Base-by-base conservation (phyloP, 768 basidiomycete species). In the Atractiella rhizophila region DNA sequence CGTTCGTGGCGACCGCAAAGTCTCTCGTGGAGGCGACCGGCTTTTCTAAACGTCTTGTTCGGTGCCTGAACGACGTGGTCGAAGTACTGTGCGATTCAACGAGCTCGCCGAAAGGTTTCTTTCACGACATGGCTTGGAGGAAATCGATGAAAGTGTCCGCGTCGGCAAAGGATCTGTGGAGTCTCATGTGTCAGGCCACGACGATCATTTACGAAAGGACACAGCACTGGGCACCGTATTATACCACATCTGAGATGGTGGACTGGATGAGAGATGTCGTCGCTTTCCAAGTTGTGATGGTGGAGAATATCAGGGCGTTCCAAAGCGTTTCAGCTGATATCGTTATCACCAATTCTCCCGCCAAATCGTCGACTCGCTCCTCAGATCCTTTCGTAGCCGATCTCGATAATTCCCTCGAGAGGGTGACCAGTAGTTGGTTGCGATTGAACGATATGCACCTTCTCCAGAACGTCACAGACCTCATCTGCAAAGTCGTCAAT, bases 191-290 rank as follows among this genome's bases (percentile, higher is more conserved):
- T 5, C 65, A 67, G 37, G 70, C 78, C 3, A 68, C 88, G 35
- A 68, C 76, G 0, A 65, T 76, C 38, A 82, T 98, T 47, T 94
- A 91, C 62, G 72, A 69, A 54, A 68, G 69, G 39, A 85, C 85
- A 3, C 75, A 74, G 0, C 54, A 63, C 12, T 98, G 91, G 91
- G 69, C 91, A 0, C 57, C 63, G 7, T 75, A 67, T 56, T 79
- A 79, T 57, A 74, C 77, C 40, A 72, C 70, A 50, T 68, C 73
- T 21, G 72, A 73, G 42, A 91, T 98, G 86, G 67, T 77, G 12
- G 68, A 73, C 25, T 98, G 91, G 91, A 96, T 98, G 91, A 71
- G 86, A 41, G 91, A 96, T 55, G 91, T 86, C 3, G 65, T 96
- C 38, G 85, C 96, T 48, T 83, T 91, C 52, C 85, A 76, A 8